Evolutionary conservation across 805 yeast genomes (phyloP).

Genomic region (Jamesozyma hellenica): DNA sequence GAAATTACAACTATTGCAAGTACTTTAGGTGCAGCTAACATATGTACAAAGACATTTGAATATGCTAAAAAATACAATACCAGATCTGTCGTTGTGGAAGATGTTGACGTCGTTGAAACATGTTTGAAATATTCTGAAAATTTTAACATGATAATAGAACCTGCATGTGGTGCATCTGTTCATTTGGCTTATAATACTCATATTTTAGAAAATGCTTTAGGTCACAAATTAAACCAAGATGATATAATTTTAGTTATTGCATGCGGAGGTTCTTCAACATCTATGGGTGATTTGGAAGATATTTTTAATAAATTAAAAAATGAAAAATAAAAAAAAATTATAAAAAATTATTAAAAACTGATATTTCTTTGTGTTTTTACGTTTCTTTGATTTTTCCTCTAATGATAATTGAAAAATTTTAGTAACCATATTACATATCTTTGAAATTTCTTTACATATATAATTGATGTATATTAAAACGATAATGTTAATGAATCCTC

Average conservation of each 20-base stretch:
- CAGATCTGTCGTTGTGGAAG: slow-evolving; percentile 38
- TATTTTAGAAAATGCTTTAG: slow-evolving; percentile 11
- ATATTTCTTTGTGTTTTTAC: too few species aligned
- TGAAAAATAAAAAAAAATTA: neutral
- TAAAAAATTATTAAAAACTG: too few species aligned
- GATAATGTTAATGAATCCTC: too few species aligned
- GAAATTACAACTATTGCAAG: slow-evolving; percentile 49
- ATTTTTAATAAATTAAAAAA: neutral
- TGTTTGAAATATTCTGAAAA: slow-evolving; percentile 42
- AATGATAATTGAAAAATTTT: too few species aligned
- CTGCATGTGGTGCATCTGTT: slow-evolving; percentile 66
- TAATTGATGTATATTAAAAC: too few species aligned
- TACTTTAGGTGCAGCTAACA: slow-evolving; percentile 52
- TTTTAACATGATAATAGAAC: slow-evolving; percentile 48
- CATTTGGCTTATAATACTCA: slow-evolving; percentile 37
- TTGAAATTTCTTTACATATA: too few species aligned
- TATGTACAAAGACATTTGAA: slow-evolving; percentile 41
- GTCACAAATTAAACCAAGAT: slow-evolving; percentile 21
- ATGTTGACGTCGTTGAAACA: slow-evolving; percentile 47
- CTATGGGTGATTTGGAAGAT: slow-evolving; percentile 22
- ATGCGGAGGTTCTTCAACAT: slow-evolving; percentile 44
- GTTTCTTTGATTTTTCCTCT: too few species aligned
- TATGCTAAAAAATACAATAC: slow-evolving; percentile 34
- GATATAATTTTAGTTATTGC: slow-evolving; percentile 45
- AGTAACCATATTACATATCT: too few species aligned